Percentiles rank a stretch among this genome's conserved stretches.
phyloP scores from a whole-genome alignment of 192 early-diverging fungal species.

The Rhizoclosmatium sp. region DNA sequence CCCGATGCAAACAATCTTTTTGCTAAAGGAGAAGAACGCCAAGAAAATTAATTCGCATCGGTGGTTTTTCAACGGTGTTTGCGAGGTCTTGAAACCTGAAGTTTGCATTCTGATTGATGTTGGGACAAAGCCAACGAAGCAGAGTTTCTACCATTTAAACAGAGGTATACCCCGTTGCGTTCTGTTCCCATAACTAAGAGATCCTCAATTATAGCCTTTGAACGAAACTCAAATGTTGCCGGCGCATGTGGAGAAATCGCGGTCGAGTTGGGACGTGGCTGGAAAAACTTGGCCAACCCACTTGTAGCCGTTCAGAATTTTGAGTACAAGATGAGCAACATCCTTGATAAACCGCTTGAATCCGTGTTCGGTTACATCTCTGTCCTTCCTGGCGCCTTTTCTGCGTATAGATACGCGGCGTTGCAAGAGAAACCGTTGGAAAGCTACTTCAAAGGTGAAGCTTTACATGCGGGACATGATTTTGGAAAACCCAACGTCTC shows the following conservation, averaged over 20 bases:
- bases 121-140: slow-evolving; percentile 73
- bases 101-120: slow-evolving; percentile 71
- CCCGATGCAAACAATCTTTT: slow-evolving; percentile 74
- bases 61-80: slow-evolving; percentile 67
- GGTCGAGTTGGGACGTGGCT: slow-evolving; percentile 67
- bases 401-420: slow-evolving; percentile 80
- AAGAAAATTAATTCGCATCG: slow-evolving; percentile 85
- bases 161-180: slow-evolving; percentile 38
- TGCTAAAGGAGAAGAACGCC: slow-evolving; percentile 90
- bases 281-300: slow-evolving; percentile 71
- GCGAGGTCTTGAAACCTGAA: slow-evolving; percentile 54
- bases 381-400: slow-evolving; percentile 85
- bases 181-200: background rate
- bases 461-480: slow-evolving; percentile 48
- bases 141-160: slow-evolving; percentile 77
- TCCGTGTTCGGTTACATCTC: slow-evolving; percentile 93
- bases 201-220: slow-evolving; percentile 61
- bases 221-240: slow-evolving; percentile 73
- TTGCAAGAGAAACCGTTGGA: slow-evolving; percentile 72
- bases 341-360: slow-evolving; percentile 86
- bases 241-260: slow-evolving; percentile 85
- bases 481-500: slow-evolving; percentile 37
- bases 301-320: slow-evolving; percentile 83
- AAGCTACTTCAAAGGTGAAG: slow-evolving; percentile 73
- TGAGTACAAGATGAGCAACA: slow-evolving; percentile 90